Percentiles rank a stretch among this genome's conserved stretches.
Evolutionary conservation across 2,329 filamentous ascomycete species (phyloP).

Genomic region (Aspergillus hortae): DNA sequence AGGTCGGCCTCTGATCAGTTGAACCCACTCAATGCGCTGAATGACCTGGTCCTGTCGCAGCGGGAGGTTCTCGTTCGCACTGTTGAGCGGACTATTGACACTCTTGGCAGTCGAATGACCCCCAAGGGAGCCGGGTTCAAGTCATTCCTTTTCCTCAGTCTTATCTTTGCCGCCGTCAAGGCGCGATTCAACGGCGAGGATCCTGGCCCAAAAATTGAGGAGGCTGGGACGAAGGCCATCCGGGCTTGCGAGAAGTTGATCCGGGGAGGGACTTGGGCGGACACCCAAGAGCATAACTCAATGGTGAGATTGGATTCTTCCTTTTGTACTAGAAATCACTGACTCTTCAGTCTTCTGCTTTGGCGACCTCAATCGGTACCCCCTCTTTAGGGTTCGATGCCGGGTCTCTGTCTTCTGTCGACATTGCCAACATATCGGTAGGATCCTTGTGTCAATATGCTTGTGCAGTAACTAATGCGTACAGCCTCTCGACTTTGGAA

Average conservation of each 20-base stretch:
- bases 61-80: slow-evolving; percentile 27
- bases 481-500: slow-evolving; percentile 29
- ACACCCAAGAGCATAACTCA: slow-evolving; percentile 17
- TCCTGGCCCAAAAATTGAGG: slow-evolving; percentile 21
- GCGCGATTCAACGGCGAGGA: slow-evolving; percentile 30
- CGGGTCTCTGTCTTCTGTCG: slow-evolving; percentile 17
- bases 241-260: slow-evolving; percentile 22
- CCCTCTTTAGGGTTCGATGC: slow-evolving; percentile 21
- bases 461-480: background rate
- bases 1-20: slow-evolving; percentile 7
- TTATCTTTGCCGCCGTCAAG: slow-evolving; percentile 29
- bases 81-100: slow-evolving; percentile 26
- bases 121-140: slow-evolving; percentile 26
- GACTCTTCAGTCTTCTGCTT: too few relatives aligned
- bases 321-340: background rate
- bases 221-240: slow-evolving; percentile 18
- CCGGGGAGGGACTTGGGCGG: slow-evolving; percentile 19
- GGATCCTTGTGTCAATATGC: background rate
- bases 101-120: slow-evolving; percentile 25
- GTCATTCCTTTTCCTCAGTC: slow-evolving; percentile 26
- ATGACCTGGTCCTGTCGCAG: slow-evolving; percentile 30
- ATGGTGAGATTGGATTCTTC: slow-evolving; percentile 9
- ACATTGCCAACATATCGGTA: slow-evolving; percentile 23
- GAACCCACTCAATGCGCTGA: slow-evolving; percentile 15
- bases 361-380: slow-evolving; percentile 12